Base-by-base conservation (phyloP, 2,329 filamentous ascomycete genomes). In the Coniochaeta sp. region DNA sequence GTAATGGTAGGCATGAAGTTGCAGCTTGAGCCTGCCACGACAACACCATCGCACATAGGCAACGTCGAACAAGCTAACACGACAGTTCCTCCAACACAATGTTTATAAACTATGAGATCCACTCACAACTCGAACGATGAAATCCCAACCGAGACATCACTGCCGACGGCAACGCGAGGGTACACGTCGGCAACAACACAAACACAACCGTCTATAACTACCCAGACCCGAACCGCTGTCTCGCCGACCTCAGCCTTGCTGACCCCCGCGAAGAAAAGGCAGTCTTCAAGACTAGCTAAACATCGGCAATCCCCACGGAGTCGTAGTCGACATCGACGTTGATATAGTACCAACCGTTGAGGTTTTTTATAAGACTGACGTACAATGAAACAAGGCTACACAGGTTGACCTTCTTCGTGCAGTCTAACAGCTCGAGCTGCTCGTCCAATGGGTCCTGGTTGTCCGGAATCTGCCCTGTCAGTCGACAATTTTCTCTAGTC, bases 251-350 rank as follows among this genome's bases (percentile, higher is more conserved):
- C 17, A 57, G 55, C 1, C n/a, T 62, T 0, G 74, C 70, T 1
- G 67, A 75, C 47, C 47, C 47, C 19, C 16, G 47, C 47, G 38
- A 66, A 2, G 74, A 77, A 42, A 77, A 74, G 60, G n/a, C n/a
- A n/a, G 30, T 32, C 30, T 32, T 32, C 30, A 32, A 32, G 30
- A 32, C 30, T 32, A 6, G 30, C 30, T 32, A 32, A 6, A 32
- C 30, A 6, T 32, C 36, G 16, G 36, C 36, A 40, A 40, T 40
- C 36, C 36, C 36, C 36, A 40, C 36, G 36, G 10, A n/a, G 14
- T 40, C 36, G 36, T 40, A 40, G 36, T 40, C 36, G 12, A 7
- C 14, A 14, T 40, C 36, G 36, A 40, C 36, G 6, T 16, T 4
- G 16, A 40, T 16, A 8, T 7, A 8, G 36, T n/a, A 40, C 36